Conservation (phyloP, 2,329 filamentous ascomycete genomes). For the Lasiodiplodia sp. region DNA sequence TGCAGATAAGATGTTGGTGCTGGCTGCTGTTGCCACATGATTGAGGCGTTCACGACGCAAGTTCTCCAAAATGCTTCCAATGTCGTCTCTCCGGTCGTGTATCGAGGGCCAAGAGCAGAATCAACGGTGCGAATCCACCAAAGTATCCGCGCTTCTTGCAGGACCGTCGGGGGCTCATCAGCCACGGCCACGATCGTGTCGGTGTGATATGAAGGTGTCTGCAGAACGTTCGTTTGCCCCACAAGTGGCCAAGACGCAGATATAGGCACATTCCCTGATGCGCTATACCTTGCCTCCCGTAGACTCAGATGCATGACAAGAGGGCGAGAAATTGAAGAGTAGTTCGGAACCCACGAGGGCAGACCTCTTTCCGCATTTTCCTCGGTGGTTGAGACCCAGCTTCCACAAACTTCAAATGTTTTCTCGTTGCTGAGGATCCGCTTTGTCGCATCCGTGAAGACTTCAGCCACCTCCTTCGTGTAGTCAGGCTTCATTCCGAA, state of each 20-base stretch:
- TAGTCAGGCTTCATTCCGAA: slow-evolving; percentile 33
- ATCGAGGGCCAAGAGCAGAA: neutral
- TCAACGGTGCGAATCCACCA: neutral
- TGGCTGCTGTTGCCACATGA: neutral
- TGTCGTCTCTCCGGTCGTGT: neutral
- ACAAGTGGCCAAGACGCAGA: neutral
- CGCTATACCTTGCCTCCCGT: neutral
- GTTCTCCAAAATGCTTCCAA: neutral
- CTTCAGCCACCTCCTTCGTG: slow-evolving; percentile 21
- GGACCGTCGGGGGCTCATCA: neutral
- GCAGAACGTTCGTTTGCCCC: neutral
- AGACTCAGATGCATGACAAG: neutral
- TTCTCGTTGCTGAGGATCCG: slow-evolving; percentile 33
- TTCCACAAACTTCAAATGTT: slow-evolving; percentile 34
- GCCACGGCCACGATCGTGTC: neutral
- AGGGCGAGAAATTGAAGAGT: neutral
- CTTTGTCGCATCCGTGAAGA: slow-evolving; percentile 33
- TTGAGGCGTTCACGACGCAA: neutral
- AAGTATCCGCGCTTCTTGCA: neutral
- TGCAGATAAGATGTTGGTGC: neutral
- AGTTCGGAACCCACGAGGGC: slow-evolving; percentile 38
- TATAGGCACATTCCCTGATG: neutral
- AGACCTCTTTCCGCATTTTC: slow-evolving; percentile 15
- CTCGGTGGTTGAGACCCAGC: slow-evolving; percentile 30
- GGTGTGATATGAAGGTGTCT: neutral